Percentiles rank a stretch among this genome's conserved stretches.
Conservation (phyloP, 2,329 filamentous ascomycete species). For the Purpureocillium takamizusanense region DNA sequence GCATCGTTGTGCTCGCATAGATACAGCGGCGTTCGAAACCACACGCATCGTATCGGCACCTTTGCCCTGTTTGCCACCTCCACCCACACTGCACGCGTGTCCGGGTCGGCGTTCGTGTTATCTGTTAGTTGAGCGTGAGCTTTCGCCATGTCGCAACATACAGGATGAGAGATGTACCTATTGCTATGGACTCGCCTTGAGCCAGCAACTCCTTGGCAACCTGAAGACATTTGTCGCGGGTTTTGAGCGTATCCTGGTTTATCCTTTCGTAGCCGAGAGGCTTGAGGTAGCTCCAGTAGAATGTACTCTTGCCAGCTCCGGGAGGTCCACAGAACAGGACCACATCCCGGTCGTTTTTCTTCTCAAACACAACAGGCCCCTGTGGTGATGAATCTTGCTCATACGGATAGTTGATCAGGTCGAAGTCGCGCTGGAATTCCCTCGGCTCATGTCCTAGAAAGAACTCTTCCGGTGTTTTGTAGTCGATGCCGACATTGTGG, state of each 20-base stretch:
- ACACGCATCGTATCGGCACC: conserved; percentile 75
- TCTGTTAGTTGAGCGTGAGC: conserved; percentile 42
- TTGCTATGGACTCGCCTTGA: conserved; percentile 59
- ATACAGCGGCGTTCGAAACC: conserved; percentile 64
- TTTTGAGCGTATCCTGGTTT: conserved; percentile 85
- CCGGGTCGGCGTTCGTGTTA: conserved; percentile 85
- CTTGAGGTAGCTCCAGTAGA: conserved; percentile 70
- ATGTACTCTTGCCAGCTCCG: conserved; percentile 85
- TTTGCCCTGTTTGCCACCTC: conserved; percentile 60
- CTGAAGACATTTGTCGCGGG: conserved; percentile 61
- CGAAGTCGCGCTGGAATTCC: conserved; percentile 61
- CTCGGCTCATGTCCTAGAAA: conserved; percentile 63
- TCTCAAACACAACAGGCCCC: conserved; percentile 39
- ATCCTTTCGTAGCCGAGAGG: conserved; percentile 74
- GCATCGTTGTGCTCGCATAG: conserved; percentile 81
- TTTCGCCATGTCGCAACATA: conserved; percentile 4
- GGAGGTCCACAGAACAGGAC: conserved; percentile 84
- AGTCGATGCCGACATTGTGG: conserved; percentile 70
- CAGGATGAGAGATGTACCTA: conserved; percentile 50
- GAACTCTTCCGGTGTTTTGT: conserved; percentile 85
- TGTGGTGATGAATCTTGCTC: conserved; percentile 12
- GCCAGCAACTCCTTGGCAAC: conserved; percentile 57
- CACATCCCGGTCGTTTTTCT: conserved; percentile 60
- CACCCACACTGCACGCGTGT: conserved; percentile 72
- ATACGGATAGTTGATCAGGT: conserved; percentile 51